Conservation (phyloP, 1,284 basidiomycete species). For the Bjerkandera adusta region DNA sequence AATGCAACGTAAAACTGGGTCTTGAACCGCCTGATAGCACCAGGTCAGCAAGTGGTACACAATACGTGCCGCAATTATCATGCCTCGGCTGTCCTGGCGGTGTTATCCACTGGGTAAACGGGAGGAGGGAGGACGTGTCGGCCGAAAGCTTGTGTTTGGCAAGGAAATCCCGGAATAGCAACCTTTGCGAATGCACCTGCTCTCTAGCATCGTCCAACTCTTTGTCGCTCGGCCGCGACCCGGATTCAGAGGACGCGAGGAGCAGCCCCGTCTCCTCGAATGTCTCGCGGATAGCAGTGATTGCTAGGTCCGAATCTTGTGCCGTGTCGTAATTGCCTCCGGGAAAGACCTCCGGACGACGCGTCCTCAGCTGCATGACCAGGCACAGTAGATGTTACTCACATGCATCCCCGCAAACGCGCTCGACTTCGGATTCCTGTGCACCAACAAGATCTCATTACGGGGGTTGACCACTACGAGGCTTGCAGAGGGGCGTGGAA, state of each 20-base stretch:
- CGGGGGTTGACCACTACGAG: conserved; percentile 58
- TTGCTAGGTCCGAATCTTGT: conserved; percentile 49
- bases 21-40: conserved; percentile 54
- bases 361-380: too few species aligned
- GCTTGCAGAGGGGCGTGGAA: conserved; percentile 60
- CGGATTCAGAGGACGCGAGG: conserved; percentile 43
- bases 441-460: conserved; percentile 68
- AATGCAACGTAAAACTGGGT: conserved; percentile 67
- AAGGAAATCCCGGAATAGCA: conserved; percentile 55
- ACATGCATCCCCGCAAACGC: conserved; percentile 68
- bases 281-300: conserved; percentile 69
- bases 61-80: conserved; percentile 12
- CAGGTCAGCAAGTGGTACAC: neutral
- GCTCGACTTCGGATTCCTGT: conserved; percentile 58
- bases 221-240: conserved; percentile 30
- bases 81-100: conserved; percentile 52
- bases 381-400: conserved; percentile 23
- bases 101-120: conserved; percentile 73
- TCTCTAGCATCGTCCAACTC: conserved; percentile 52
- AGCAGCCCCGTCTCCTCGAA: conserved; percentile 73
- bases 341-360: conserved; percentile 64
- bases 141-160: conserved; percentile 39
- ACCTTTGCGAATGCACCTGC: conserved; percentile 50
- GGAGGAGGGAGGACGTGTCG: conserved; percentile 46
- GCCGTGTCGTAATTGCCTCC: conserved; percentile 63